phyloP scores from a whole-genome alignment of 805 yeast species.

The Zygotorulaspora chibaensis region DNA sequence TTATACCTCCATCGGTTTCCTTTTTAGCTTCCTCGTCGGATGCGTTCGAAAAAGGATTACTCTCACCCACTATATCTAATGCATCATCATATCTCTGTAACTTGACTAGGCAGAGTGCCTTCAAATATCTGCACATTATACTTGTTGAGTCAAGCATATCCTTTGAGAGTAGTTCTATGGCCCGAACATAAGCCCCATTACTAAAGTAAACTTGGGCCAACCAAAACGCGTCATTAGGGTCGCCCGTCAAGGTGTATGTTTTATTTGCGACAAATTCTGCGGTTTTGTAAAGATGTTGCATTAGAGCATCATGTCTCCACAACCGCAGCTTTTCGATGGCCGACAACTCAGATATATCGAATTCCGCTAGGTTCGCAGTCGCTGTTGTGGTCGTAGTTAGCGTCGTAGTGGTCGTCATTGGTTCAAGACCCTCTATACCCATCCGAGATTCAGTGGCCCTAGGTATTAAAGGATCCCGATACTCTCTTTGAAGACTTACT shows the following conservation, averaged over 20 bases:
- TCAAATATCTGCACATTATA: conserved; percentile 75
- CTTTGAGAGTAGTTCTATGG: conserved; percentile 61
- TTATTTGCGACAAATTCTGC: conserved; percentile 93
- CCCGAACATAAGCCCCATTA: conserved; percentile 73
- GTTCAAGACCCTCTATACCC: conserved; percentile 6
- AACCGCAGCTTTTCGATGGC: conserved; percentile 81
- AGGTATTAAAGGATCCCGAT: conserved; percentile 12
- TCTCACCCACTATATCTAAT: conserved; percentile 75
- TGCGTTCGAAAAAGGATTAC: conserved; percentile 58
- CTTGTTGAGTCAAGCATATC: conserved; percentile 51
- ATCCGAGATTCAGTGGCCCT: conserved; percentile 3
- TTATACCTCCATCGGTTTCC: conserved; percentile 70
- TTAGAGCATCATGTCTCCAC: conserved; percentile 91
- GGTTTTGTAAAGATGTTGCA: conserved; percentile 86
- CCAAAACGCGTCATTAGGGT: conserved; percentile 95
- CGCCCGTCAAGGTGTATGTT: conserved; percentile 74
- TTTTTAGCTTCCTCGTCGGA: conserved; percentile 11
- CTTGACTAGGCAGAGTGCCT: conserved; percentile 68
- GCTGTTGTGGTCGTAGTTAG: conserved; percentile 24
- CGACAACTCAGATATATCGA: conserved; percentile 38
- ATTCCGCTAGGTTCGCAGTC: conserved; percentile 18
- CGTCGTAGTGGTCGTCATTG: conserved; percentile 12
- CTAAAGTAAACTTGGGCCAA: conserved; percentile 83
- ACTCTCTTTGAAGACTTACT: conserved; percentile 25
- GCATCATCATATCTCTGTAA: conserved; percentile 85